Conservation (phyloP, 805 yeast species). For the Suhomyces tanzawaensis region DNA sequence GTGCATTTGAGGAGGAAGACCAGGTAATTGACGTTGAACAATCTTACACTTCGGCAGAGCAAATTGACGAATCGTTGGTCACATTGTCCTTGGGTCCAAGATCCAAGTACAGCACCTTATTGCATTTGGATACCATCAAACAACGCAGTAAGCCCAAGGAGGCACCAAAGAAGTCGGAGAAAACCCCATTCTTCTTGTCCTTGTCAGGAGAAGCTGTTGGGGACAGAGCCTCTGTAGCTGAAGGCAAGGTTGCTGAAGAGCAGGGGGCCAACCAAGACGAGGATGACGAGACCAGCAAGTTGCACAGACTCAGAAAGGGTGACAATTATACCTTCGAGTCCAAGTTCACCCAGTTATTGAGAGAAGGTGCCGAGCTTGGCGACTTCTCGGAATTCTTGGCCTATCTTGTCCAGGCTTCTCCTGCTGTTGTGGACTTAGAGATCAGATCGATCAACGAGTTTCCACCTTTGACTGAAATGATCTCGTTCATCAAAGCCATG, state of each 20-base stretch:
- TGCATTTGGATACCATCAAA: conserved; percentile 80
- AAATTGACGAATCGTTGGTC: conserved; percentile 58
- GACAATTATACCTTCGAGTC: conserved; percentile 60
- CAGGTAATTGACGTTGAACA: conserved; percentile 29
- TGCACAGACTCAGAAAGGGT: conserved; percentile 33
- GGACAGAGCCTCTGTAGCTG: conserved; percentile 58
- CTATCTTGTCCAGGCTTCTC: conserved; percentile 60
- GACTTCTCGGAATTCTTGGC: conserved; percentile 53
- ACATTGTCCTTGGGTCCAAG: conserved; percentile 80
- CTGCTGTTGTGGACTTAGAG: conserved; percentile 81
- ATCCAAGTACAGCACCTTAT: conserved; percentile 70
- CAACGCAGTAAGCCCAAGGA: conserved; percentile 87
- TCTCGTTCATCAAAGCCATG: conserved; percentile 65
- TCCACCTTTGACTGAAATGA: conserved; percentile 67
- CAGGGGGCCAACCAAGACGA: conserved; percentile 7
- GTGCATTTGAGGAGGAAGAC: conserved; percentile 59
- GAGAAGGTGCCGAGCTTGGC: conserved; percentile 44
- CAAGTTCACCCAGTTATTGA: conserved; percentile 62
- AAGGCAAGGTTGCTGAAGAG: conserved; percentile 20
- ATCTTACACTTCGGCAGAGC: conserved; percentile 54
- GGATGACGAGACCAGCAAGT: conserved; percentile 17
- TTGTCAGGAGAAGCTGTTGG: conserved; percentile 67
- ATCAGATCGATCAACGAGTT: conserved; percentile 70
- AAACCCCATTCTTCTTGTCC: conserved; percentile 76
- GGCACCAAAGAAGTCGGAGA: conserved; percentile 80